These are phyloP conservation scores for Hyphopichia buzzinii DNA, from an alignment of 1,139 yeast species.

Conservation along the genomic window DNA sequence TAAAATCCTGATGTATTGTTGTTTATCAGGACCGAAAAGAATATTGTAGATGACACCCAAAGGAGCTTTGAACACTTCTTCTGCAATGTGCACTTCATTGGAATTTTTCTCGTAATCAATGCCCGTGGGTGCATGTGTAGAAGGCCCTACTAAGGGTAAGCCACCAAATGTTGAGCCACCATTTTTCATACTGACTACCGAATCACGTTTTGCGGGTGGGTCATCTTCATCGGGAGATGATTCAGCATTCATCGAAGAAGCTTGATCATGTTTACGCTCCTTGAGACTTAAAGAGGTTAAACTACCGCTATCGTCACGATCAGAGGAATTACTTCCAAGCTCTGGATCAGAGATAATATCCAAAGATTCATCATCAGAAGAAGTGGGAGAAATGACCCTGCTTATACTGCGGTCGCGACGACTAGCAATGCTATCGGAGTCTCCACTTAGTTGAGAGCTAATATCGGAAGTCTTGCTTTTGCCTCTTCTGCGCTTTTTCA, in stretches of 20 bases:
- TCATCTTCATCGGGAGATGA: background rate
- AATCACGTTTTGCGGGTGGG: slow-evolving; percentile 1
- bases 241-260: slow-evolving; percentile 3
- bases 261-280: slow-evolving; percentile 3
- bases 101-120: slow-evolving; percentile 48
- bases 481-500: background rate
- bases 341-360: background rate
- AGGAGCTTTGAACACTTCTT: slow-evolving; percentile 69
- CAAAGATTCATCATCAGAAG: background rate
- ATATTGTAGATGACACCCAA: slow-evolving; percentile 71
- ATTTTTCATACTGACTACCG: background rate
- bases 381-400: background rate
- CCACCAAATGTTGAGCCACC: slow-evolving; percentile 25
- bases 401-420: slow-evolving; percentile 4
- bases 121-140: slow-evolving; percentile 36
- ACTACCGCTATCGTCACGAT: slow-evolving; percentile 2
- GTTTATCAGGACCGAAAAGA: slow-evolving; percentile 71
- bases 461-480: slow-evolving; percentile 1
- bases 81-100: slow-evolving; percentile 61
- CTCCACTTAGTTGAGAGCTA: slow-evolving; percentile 6
- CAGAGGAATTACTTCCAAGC: background rate
- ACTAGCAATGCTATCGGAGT: slow-evolving; percentile 6
- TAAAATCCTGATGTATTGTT: slow-evolving; percentile 53
- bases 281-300: slow-evolving; percentile 3
- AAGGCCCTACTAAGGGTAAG: slow-evolving; percentile 37